phyloP scores from a whole-genome alignment of 140 eudicot species.

The Eryngium alpinum region DNA sequence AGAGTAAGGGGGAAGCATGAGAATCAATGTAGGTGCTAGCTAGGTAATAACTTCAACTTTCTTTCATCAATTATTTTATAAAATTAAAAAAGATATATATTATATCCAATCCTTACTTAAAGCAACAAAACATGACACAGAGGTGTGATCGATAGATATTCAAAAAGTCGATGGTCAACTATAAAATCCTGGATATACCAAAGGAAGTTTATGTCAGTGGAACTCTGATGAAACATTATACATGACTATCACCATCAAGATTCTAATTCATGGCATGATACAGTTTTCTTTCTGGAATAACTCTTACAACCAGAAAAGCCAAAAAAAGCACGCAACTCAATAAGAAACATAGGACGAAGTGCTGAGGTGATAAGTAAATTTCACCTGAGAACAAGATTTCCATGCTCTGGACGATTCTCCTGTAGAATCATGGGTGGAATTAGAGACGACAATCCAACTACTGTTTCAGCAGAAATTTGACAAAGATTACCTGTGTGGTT shows the following conservation, averaged over 20 bases:
- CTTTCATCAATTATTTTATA: background rate
- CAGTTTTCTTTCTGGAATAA: background rate
- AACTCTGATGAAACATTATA: background rate
- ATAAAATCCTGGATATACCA: background rate
- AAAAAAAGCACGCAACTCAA: background rate
- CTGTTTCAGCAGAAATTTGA: constrained; percentile 17
- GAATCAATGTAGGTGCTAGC: constrained; percentile 5
- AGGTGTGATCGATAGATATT: background rate
- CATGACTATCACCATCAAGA: background rate
- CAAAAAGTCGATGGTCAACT: background rate
- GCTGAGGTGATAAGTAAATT: background rate
- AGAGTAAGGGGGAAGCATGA: background rate
- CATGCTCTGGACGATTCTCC: constrained; percentile 70
- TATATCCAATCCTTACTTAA: constrained; percentile 6
- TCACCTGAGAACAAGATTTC: constrained; percentile 62
- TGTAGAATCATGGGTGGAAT: constrained; percentile 69
- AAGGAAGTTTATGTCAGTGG: background rate
- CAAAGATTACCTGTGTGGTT: constrained; percentile 68
- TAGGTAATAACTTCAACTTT: background rate
- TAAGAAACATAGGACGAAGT: background rate
- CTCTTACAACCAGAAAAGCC: too few relatives aligned
- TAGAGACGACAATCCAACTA: constrained; percentile 67
- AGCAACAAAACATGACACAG: background rate
- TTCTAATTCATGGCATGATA: background rate
- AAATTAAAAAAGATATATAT: too few relatives aligned